Evolutionary conservation across 2,329 filamentous ascomycete genomes (phyloP), one percentile per base, ranked within the genome.

Genomic region (Drechslerella stenobrocha): DNA sequence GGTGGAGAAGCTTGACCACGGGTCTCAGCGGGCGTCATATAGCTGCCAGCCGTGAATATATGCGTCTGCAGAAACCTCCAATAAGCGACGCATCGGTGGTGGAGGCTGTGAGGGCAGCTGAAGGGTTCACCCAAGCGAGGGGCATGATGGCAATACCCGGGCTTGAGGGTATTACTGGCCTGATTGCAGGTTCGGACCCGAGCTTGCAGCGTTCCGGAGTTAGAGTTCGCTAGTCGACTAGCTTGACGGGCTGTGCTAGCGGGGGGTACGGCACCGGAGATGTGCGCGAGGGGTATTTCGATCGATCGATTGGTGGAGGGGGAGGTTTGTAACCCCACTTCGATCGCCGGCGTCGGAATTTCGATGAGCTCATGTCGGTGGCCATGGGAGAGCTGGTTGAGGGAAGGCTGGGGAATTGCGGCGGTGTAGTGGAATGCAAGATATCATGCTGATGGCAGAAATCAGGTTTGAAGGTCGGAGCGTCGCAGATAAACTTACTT

Each of bases 41-140:
- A n/a, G n/a, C n/a, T n/a, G n/a, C n/a, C n/a, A n/a, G n/a, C 30
- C 23, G 9, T 30, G 11, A 9, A 28, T n/a, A 1, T n/a, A n/a
- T 24, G 20, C n/a, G 24, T 30, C 2, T 23, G 40, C 24, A 3
- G 44, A 15, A 18, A 20, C 50, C 30, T 30, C 28, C 28, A 30
- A 30, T 11, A 30, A 30, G 28, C 28, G 28, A 30, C 42, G 34
- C 35, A 55, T 8, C 44, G 57, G 57, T 52, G 59, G 59, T 64
- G 59, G 59, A 64, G 59, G 59, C 59, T 64, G 59, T 64, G 59
- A 63, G 42, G 28, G 28, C 28, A 30, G 28, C 28, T 30, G 5
- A n/a, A n/a, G n/a, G n/a, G n/a, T n/a, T n/a, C n/a, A n/a, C n/a
- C n/a, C n/a, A n/a, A n/a, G n/a, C n/a, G n/a, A n/a, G n/a, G n/a